Conservation (phyloP, 2,329 filamentous ascomycete species). For the Penicillium sumatraense region DNA sequence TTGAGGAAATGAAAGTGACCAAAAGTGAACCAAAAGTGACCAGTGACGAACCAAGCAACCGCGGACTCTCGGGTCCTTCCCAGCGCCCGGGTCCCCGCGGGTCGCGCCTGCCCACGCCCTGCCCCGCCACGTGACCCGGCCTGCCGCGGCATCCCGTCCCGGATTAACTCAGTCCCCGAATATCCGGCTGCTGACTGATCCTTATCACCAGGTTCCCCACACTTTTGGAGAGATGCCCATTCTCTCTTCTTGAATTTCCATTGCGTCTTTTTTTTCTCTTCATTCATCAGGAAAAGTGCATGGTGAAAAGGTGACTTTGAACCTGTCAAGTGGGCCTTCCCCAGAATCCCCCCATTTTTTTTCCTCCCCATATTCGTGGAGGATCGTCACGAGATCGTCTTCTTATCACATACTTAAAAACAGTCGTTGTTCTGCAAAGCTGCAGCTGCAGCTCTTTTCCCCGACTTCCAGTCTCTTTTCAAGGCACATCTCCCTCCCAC, state of each 20-base stretch:
- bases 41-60: neutral
- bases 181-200: constrained; percentile 21
- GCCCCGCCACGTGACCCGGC: constrained; percentile 23
- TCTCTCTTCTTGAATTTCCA: constrained; percentile 8
- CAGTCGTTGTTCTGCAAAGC: constrained; percentile 13
- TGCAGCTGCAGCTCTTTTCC: constrained; percentile 17
- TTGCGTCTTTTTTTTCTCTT: constrained; percentile 1
- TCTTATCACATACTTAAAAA: constrained; percentile 6
- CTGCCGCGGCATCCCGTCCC: constrained; percentile 22
- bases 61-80: neutral
- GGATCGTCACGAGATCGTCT: constrained; percentile 15
- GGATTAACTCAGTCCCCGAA: constrained; percentile 7
- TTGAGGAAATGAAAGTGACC: constrained; percentile 11
- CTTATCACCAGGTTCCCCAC: constrained; percentile 30
- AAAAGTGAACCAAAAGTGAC: constrained; percentile 1
- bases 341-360: constrained; percentile 1
- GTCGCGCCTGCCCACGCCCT: neutral
- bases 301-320: neutral
- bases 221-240: constrained; percentile 23
- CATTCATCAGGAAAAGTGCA: constrained; percentile 1
- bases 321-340: constrained; percentile 11
- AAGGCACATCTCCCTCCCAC: constrained; percentile 30
- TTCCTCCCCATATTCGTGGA: neutral
- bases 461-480: constrained; percentile 2
- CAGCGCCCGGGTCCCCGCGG: constrained; percentile 14